Evolutionary conservation across 306 rosid species (phyloP).

Genomic region (Hippophae tibetana): DNA sequence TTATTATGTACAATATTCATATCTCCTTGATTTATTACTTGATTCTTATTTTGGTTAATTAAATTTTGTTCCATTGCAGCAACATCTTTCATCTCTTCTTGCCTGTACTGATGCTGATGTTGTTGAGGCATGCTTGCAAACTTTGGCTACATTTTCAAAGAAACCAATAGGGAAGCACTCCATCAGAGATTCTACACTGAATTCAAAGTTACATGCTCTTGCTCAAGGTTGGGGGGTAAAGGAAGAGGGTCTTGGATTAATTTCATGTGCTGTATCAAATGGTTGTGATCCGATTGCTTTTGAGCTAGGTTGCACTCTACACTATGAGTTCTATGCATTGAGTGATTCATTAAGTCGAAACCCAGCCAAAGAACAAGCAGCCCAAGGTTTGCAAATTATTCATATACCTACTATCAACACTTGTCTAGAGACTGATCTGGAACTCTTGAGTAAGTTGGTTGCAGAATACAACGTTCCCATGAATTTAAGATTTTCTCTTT

Average conservation of each 20-base stretch:
- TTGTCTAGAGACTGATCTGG: conserved; percentile 64
- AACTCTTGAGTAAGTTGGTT: conserved; percentile 68
- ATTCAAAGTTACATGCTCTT: conserved; percentile 76
- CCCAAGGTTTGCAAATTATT: conserved; percentile 71
- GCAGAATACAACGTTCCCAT: conserved; percentile 69
- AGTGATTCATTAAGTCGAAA: conserved; percentile 42
- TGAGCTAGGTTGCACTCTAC: conserved; percentile 85
- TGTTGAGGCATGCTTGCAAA: conserved; percentile 87
- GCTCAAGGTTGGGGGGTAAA: conserved; percentile 99
- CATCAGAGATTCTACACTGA: conserved; percentile 67
- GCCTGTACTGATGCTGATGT: conserved; percentile 93
- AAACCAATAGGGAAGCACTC: conserved; percentile 83
- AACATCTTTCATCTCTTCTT: conserved; percentile 92
- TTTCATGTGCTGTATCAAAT: conserved; percentile 63
- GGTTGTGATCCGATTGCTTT: conserved; percentile 50
- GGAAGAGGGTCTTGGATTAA: conserved; percentile 96
- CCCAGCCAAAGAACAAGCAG: conserved; percentile 26
- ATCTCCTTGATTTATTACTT: background rate
- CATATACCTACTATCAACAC: conserved; percentile 52
- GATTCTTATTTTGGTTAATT: conserved; percentile 14
- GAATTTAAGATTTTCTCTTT: conserved; percentile 69
- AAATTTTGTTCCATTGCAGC: conserved; percentile 52
- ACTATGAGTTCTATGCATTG: conserved; percentile 85
- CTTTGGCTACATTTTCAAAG: conserved; percentile 83
- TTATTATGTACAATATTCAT: background rate